Percentiles rank a stretch among this genome's conserved stretches.
These are phyloP conservation scores for Exidia glandulosa DNA, from an alignment of 768 basidiomycete genomes.

Conservation along the genomic window DNA sequence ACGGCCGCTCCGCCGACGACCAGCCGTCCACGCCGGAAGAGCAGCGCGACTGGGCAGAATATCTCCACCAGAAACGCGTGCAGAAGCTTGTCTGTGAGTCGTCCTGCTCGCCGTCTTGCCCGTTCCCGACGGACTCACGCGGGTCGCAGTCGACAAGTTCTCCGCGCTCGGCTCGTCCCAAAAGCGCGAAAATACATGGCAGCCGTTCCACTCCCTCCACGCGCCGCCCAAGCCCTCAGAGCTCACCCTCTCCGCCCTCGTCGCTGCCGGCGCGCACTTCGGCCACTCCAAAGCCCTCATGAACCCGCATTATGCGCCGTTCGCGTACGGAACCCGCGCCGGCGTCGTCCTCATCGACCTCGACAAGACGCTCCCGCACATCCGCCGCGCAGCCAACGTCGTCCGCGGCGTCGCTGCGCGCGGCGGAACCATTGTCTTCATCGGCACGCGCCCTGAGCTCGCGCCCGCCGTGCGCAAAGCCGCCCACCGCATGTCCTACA, in stretches of 20 bases:
- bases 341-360: slow-evolving; percentile 90
- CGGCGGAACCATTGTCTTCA: slow-evolving; percentile 80
- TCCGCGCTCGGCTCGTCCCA: slow-evolving; percentile 69
- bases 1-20: too few species aligned
- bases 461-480: slow-evolving; percentile 66
- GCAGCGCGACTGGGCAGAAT: too few species aligned
- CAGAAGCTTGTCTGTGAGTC: slow-evolving; percentile 6
- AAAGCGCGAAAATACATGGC: slow-evolving; percentile 53
- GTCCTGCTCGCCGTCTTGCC: slow-evolving; percentile 11
- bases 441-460: slow-evolving; percentile 78
- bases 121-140: slow-evolving; percentile 3
- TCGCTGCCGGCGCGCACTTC: slow-evolving; percentile 89
- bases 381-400: slow-evolving; percentile 83
- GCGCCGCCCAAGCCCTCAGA: slow-evolving; percentile 47
- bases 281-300: slow-evolving; percentile 79
- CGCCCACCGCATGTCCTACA: slow-evolving; percentile 63
- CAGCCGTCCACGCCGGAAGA: too few species aligned
- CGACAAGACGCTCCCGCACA: slow-evolving; percentile 83
- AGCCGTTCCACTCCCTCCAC: slow-evolving; percentile 60
- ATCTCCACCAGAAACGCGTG: too few species aligned
- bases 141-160: slow-evolving; percentile 44
- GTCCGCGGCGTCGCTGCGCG: slow-evolving; percentile 70
- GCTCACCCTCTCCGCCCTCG: slow-evolving; percentile 75
- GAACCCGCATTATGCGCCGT: slow-evolving; percentile 84
- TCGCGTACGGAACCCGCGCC: slow-evolving; percentile 84